Conservation (phyloP, 805 yeast species). For the Saturnispora sanitii region DNA sequence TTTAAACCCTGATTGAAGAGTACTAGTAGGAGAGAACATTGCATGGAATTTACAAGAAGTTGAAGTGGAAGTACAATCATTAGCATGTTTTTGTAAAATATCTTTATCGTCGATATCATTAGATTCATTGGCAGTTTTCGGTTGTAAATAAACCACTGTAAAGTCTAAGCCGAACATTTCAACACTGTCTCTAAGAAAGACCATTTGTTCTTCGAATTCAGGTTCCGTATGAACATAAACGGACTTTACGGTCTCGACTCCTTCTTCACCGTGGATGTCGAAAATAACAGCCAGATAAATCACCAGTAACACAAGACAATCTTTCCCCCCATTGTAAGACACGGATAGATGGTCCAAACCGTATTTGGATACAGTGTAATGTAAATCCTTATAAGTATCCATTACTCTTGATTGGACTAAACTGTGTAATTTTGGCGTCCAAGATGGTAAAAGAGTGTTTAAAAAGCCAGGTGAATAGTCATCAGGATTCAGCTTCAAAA, state of each 20-base stretch:
- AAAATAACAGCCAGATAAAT: conserved; percentile 51
- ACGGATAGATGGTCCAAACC: conserved; percentile 50
- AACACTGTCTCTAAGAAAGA: conserved; percentile 51
- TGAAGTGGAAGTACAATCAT: background rate
- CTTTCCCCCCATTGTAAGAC: conserved; percentile 95
- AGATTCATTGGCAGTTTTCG: conserved; percentile 2
- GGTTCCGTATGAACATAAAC: conserved; percentile 70
- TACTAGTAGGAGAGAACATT: conserved; percentile 24
- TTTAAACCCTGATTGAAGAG: conserved; percentile 49
- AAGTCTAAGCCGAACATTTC: conserved; percentile 44
- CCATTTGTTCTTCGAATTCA: conserved; percentile 61
- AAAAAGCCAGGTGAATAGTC: conserved; percentile 1
- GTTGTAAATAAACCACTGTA: conserved; percentile 15
- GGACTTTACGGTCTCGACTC: conserved; percentile 25
- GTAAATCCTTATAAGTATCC: conserved; percentile 15
- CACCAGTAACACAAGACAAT: conserved; percentile 81
- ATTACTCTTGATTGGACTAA: conserved; percentile 21
- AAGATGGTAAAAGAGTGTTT: conserved; percentile 1
- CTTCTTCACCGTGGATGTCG: conserved; percentile 13
- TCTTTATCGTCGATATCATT: background rate
- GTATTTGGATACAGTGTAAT: conserved; percentile 17
- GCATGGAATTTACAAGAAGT: background rate
- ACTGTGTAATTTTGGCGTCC: conserved; percentile 10
- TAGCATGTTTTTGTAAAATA: background rate
- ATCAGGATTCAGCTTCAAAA: background rate